Percentiles rank a stretch among this genome's conserved stretches.
These are phyloP conservation scores for Aspergillus fructus DNA, from an alignment of 2,329 filamentous ascomycete species.

Conservation along the genomic window DNA sequence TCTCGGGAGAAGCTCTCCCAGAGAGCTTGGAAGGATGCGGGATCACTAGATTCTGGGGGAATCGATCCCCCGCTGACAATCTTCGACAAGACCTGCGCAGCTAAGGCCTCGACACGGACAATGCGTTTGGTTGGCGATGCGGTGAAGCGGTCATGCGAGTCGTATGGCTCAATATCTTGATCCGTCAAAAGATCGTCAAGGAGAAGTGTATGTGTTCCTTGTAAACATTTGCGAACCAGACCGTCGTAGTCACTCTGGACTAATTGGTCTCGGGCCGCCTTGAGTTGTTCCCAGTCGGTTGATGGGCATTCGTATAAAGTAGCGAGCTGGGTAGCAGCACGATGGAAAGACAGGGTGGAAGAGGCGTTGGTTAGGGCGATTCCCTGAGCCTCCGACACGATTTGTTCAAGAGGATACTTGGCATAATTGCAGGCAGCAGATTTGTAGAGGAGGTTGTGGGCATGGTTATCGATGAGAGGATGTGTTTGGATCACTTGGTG, in stretches of 20 bases:
- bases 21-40: constrained; percentile 8
- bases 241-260: constrained; percentile 52
- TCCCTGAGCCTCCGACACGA: constrained; percentile 72
- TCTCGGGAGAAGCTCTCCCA: constrained; percentile 26
- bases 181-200: constrained; percentile 73
- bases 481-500: constrained; percentile 38
- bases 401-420: constrained; percentile 55
- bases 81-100: constrained; percentile 59
- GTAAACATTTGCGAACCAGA: constrained; percentile 64
- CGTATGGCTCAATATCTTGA: constrained; percentile 57
- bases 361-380: constrained; percentile 63
- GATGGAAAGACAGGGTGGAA: constrained; percentile 66
- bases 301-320: constrained; percentile 61
- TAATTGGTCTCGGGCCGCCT: constrained; percentile 49
- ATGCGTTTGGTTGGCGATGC: constrained; percentile 67
- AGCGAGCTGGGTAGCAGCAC: constrained; percentile 68
- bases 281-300: constrained; percentile 60
- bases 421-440: constrained; percentile 33
- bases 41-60: constrained; percentile 33
- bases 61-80: constrained; percentile 35
- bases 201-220: constrained; percentile 70
- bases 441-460: constrained; percentile 43
- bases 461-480: constrained; percentile 50
- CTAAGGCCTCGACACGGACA: constrained; percentile 73
- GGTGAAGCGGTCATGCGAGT: constrained; percentile 67